phyloP scores from a whole-genome alignment of 2,329 filamentous ascomycete species.

The Xylogone sp. region DNA sequence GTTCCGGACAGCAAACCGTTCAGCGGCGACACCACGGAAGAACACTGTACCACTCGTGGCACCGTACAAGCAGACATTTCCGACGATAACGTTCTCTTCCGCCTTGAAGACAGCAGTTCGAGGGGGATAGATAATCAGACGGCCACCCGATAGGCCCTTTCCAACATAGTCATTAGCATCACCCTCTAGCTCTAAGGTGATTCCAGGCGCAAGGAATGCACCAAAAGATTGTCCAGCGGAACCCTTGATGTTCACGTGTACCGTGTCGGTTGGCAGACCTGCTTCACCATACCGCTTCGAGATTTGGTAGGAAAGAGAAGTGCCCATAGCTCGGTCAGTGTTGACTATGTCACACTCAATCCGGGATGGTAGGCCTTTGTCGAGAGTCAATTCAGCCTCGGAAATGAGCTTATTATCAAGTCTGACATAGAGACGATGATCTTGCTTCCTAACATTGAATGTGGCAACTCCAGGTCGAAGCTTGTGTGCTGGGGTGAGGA shows the following conservation, averaged over 20 bases:
- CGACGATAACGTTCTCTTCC: conserved; percentile 91
- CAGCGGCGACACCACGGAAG: conserved; percentile 95
- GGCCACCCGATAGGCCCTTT: conserved; percentile 90
- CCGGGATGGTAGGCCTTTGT: conserved; percentile 87
- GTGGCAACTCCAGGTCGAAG: conserved; percentile 91
- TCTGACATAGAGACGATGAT: conserved; percentile 87
- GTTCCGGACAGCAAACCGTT: conserved; percentile 95
- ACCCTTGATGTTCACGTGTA: conserved; percentile 94
- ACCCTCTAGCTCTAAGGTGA: conserved; percentile 92
- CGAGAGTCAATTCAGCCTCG: conserved; percentile 88
- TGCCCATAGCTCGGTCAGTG: conserved; percentile 90
- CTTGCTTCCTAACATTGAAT: conserved; percentile 97
- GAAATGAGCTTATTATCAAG: conserved; percentile 97
- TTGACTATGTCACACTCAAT: conserved; percentile 97
- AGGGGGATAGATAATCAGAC: conserved; percentile 89
- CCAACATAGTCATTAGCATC: conserved; percentile 97
- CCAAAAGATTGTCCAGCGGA: conserved; percentile 96
- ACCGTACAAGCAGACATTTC: conserved; percentile 93
- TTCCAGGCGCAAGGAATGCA: conserved; percentile 87
- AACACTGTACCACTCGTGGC: conserved; percentile 87
- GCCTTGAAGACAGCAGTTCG: conserved; percentile 89
- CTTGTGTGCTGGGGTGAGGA: conserved; percentile 93
- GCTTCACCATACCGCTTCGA: conserved; percentile 88
- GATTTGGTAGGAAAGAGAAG: conserved; percentile 92
- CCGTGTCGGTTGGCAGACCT: conserved; percentile 86